These are phyloP conservation scores for Dictyostelium capitatum DNA, from an alignment of 78 protist species.

Conservation along the genomic window DNA sequence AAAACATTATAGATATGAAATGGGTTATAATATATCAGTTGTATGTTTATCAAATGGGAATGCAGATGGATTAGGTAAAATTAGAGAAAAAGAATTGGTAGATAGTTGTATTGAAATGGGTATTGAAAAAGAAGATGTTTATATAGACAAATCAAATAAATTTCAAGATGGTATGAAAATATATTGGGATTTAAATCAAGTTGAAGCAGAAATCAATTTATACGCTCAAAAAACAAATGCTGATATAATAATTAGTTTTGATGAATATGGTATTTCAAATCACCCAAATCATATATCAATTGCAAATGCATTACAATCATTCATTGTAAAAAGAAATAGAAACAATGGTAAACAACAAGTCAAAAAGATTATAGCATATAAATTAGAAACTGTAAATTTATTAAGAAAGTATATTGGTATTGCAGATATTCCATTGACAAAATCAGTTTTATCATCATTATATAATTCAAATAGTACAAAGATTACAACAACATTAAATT, in stretches of 20 bases:
- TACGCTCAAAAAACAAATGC: neutral
- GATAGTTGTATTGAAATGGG: constrained; percentile 42
- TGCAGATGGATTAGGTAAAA: constrained; percentile 83
- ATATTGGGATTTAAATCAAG: neutral
- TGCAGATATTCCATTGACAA: constrained; percentile 33
- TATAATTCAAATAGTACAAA: neutral
- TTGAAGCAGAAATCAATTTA: neutral
- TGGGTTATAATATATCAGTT: constrained; percentile 4
- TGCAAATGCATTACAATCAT: neutral
- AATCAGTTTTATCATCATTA: neutral
- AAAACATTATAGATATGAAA: neutral
- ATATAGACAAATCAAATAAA: constrained; percentile 36
- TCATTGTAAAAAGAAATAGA: neutral
- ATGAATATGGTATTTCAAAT: constrained; percentile 88
- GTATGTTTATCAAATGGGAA: constrained; percentile 80
- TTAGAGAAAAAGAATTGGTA: constrained; percentile 76
- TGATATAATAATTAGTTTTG: constrained; percentile 84
- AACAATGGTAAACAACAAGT: neutral
- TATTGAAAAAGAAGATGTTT: constrained; percentile 7
- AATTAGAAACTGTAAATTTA: constrained; percentile 64
- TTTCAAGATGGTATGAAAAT: constrained; percentile 48
- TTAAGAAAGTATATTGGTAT: constrained; percentile 85
- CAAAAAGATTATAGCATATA: neutral
- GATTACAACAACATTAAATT: neutral
- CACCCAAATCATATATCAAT: constrained; percentile 89